These are phyloP conservation scores for Wickerhamomyces silvicola DNA, from an alignment of 805 yeast genomes.

Conservation along the genomic window DNA sequence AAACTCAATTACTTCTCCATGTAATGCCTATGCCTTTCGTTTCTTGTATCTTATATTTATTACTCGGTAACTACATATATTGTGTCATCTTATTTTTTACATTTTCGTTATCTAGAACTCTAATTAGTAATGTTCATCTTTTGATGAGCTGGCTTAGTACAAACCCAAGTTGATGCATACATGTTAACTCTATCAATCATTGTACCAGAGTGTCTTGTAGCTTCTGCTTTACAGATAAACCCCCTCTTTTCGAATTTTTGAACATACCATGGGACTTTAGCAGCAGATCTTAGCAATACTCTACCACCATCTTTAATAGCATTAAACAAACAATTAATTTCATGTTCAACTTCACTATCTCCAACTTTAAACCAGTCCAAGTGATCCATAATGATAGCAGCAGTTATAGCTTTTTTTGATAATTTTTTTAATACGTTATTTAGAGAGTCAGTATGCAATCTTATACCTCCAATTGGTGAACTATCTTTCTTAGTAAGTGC, in stretches of 20 bases:
- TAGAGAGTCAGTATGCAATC: slow-evolving; percentile 74
- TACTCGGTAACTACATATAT: no score
- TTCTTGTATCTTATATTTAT: no score
- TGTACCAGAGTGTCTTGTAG: slow-evolving; percentile 53
- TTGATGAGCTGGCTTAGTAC: slow-evolving; percentile 42
- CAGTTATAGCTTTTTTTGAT: slow-evolving; percentile 54
- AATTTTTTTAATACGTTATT: slow-evolving; percentile 70
- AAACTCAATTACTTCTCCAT: no score
- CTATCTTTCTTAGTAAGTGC: slow-evolving; percentile 33
- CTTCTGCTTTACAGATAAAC: slow-evolving; percentile 63
- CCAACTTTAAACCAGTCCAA: slow-evolving; percentile 85
- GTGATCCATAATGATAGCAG: slow-evolving; percentile 84
- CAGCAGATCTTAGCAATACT: slow-evolving; percentile 71
- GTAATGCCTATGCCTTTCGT: no score
- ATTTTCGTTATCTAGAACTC: no score
- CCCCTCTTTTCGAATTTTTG: slow-evolving; percentile 60
- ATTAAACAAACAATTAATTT: slow-evolving; percentile 55
- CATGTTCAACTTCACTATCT: slow-evolving; percentile 57
- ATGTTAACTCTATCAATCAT: slow-evolving; percentile 77
- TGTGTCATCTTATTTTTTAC: no score
- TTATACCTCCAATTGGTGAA: slow-evolving; percentile 59
- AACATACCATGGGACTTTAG: slow-evolving; percentile 74
- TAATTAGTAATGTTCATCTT: slow-evolving; percentile 23
- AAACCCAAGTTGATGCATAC: slow-evolving; percentile 88
- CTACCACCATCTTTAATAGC: slow-evolving; percentile 66